Base-by-base conservation (phyloP, 352 stramenopile species). In the Phytophthora tentaculata region DNA sequence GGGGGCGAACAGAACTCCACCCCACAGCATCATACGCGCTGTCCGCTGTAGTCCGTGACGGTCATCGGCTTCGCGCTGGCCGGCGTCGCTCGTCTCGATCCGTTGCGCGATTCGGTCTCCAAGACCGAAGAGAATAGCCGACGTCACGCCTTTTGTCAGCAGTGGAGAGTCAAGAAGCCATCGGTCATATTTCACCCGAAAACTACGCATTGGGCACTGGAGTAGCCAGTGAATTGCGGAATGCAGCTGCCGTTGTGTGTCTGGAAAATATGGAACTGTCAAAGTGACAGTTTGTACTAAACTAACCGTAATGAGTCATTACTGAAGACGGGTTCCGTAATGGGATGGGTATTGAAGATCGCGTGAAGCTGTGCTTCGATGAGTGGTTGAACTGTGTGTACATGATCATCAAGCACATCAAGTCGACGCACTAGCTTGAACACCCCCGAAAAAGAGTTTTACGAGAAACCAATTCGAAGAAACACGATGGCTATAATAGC, bases 1-100 rank as follows among this genome's bases (percentile, higher is more conserved):
- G 9, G 92, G 93, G 22, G 90, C 90, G 68, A 97, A 94, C 22
- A 96, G 52, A 37, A 96, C 53, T 1, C 96, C 86, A 26, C 92
- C 92, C 73, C 96, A 98, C 44, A 96, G 74, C 61, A 96, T 88
- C 83, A 95, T 82, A 56, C 81, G 74, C 12, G 56, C 51, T n/a
- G 77, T 88, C 10, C 78, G 65, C 2, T 64, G 55, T n/a, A 75
- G 49, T 32, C 68, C 70, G 45, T 61, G 47, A 16, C 49, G 47
- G 44, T 74, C 66, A n/a, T 61, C 44, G 3, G 3, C 4, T 28
- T 71, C 57, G 24, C 6, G 50, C 22, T 52, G 26, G 17, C 64
- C 52, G 14, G 16, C 62, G 37, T 64, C 65, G 19, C 56, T 52
- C 26, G 48, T 51, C 47, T 88, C 74, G 26, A 91, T 64, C 23